A percentile compares a stretch with the other conserved stretches of the same genome.
These are phyloP conservation scores for Trametes coccinea DNA, from an alignment of 768 basidiomycete genomes.

Conservation along the genomic window DNA sequence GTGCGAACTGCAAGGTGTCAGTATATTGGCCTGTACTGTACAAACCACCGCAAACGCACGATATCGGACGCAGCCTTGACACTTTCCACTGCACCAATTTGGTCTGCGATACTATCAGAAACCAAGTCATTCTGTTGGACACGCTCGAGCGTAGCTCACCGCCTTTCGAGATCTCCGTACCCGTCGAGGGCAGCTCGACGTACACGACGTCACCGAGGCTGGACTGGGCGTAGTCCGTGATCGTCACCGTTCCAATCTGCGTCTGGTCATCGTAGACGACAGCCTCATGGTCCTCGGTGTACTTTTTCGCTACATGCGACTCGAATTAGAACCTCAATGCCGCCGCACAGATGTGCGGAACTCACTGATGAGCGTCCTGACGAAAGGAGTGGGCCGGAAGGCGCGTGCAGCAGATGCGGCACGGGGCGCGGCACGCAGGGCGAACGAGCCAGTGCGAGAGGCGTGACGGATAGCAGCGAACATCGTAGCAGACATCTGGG, in stretches of 20 bases:
- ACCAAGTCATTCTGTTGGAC: not conserved
- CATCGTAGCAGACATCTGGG: constrained; percentile 22
- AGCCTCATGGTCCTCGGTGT: constrained; percentile 87
- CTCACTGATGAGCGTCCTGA: constrained; percentile 65
- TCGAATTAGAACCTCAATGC: constrained; percentile 1
- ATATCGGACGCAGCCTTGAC: constrained; percentile 97
- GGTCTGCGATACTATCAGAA: constrained; percentile 44
- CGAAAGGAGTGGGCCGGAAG: constrained; percentile 32
- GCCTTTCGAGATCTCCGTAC: constrained; percentile 63
- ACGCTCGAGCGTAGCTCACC: constrained; percentile 53
- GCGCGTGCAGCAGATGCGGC: constrained; percentile 24
- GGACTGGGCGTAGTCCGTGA: constrained; percentile 91
- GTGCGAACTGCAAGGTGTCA: constrained; percentile 67
- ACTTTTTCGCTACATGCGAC: constrained; percentile 62
- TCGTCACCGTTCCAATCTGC: constrained; percentile 75
- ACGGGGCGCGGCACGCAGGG: constrained; percentile 30
- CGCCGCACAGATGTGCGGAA: constrained; percentile 18
- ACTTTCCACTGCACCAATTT: constrained; percentile 92
- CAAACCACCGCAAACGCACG: constrained; percentile 38
- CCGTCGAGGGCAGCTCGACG: constrained; percentile 81
- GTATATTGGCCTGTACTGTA: not conserved
- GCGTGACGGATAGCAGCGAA: constrained; percentile 34
- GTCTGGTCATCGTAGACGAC: constrained; percentile 76
- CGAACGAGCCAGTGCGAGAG: constrained; percentile 31
- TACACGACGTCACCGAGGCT: constrained; percentile 96